A percentile compares a stretch with the other conserved stretches of the same genome.
phyloP scores from a whole-genome alignment of 2,329 filamentous ascomycete species.

The Arthroderma sp. region DNA sequence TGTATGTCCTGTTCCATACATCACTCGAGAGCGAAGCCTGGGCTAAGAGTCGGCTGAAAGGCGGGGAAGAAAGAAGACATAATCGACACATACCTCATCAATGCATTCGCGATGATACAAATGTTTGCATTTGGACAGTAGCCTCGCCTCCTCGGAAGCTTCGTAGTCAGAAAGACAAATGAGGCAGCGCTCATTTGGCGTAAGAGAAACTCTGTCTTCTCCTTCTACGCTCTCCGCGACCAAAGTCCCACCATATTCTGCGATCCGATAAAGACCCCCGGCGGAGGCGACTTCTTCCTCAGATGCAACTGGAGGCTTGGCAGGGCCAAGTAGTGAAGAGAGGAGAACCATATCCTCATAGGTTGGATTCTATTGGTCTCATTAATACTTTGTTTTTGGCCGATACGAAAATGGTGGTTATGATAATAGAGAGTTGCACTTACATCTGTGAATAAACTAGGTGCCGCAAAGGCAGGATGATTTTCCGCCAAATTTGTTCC shows the following conservation, averaged over 20 bases:
- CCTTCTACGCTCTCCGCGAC: slow-evolving; percentile 36
- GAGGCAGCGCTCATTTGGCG: slow-evolving; percentile 45
- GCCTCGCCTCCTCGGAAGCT: slow-evolving; percentile 45
- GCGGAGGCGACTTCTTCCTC: slow-evolving; percentile 51
- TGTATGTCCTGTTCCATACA: background rate
- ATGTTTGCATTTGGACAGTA: slow-evolving; percentile 50
- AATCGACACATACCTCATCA: slow-evolving; percentile 44
- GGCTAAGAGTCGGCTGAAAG: background rate
- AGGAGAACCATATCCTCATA: slow-evolving; percentile 62
- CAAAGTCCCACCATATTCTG: slow-evolving; percentile 29
- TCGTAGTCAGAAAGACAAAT: slow-evolving; percentile 57
- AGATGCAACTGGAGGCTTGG: slow-evolving; percentile 54
- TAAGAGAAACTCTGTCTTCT: slow-evolving; percentile 20
- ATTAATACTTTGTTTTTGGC: slow-evolving; percentile 8
- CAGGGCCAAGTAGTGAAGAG: slow-evolving; percentile 52
- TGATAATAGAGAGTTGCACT: slow-evolving; percentile 12
- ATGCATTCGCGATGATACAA: slow-evolving; percentile 57
- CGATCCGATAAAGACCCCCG: slow-evolving; percentile 46
- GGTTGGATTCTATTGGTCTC: slow-evolving; percentile 39
- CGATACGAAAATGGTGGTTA: background rate
- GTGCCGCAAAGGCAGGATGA: slow-evolving; percentile 56
- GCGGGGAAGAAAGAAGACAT: background rate
- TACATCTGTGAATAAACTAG: slow-evolving; percentile 57
- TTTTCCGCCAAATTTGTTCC: slow-evolving; percentile 58
- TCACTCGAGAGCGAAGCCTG: no score